Evolutionary conservation across 257 asterid species (phyloP).

Genomic region (Ehretia macrophylla): DNA sequence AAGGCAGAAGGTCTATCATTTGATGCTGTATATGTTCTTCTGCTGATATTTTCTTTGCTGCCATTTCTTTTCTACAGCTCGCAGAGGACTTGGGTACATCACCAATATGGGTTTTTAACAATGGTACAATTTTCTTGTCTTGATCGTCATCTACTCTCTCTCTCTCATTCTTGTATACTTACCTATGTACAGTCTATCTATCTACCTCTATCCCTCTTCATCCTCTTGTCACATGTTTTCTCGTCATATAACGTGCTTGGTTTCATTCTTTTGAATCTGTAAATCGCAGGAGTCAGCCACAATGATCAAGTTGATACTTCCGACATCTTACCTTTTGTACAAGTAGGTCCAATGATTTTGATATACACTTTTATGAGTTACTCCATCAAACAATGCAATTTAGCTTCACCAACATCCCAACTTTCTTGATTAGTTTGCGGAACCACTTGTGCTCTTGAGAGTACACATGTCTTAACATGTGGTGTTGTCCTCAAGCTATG

Average conservation of each 20-base stretch:
- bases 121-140: conserved; percentile 46
- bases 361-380: conserved; percentile 2
- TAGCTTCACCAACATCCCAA: background rate
- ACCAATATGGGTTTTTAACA: conserved; percentile 97
- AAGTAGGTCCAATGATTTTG: conserved; percentile 36
- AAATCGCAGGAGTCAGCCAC: conserved; percentile 82
- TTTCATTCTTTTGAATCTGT: conserved; percentile 5
- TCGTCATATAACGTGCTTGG: background rate
- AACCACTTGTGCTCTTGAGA: background rate
- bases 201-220: background rate
- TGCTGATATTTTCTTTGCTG: background rate
- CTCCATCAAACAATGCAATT: background rate
- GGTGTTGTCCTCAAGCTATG: too few species aligned
- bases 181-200: background rate
- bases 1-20: background rate
- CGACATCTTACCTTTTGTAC: conserved; percentile 56
- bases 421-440: background rate
- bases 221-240: background rate
- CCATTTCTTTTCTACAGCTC: conserved; percentile 52
- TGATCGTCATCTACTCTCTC: background rate
- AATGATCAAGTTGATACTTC: conserved; percentile 80
- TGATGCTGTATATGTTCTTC: conserved; percentile 3
- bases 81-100: conserved; percentile 87
- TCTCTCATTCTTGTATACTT: background rate
- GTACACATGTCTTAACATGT: too few species aligned